Conservation (phyloP, 805 yeast species). For the Metschnikowia bowlesiae region DNA sequence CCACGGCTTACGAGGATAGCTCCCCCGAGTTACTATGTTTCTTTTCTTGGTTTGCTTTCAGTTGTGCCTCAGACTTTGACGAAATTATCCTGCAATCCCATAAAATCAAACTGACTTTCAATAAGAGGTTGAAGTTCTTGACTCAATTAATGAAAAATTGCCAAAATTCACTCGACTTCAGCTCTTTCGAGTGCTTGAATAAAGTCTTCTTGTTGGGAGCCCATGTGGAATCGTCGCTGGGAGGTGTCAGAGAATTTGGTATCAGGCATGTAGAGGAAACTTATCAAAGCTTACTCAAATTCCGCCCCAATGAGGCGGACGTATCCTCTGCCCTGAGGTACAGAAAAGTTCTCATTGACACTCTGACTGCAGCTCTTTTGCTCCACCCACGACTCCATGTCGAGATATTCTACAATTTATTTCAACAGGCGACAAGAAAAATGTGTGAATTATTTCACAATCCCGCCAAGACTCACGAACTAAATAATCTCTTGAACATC, state of each 20-base stretch:
- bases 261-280: slow-evolving; percentile 29
- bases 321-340: slow-evolving; percentile 3
- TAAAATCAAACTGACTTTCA: slow-evolving; percentile 30
- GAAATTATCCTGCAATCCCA: slow-evolving; percentile 28
- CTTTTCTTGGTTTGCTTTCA: slow-evolving; percentile 30
- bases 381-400: slow-evolving; percentile 31
- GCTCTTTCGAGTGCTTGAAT: slow-evolving; percentile 33
- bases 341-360: slow-evolving; percentile 12
- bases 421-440: slow-evolving; percentile 12
- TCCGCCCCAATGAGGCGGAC: slow-evolving; percentile 10
- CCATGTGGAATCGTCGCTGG: slow-evolving; percentile 19
- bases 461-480: slow-evolving; percentile 3
- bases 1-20: slow-evolving; percentile 27
- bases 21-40: slow-evolving; percentile 17
- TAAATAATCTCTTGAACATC: slow-evolving; percentile 24
- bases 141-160: slow-evolving; percentile 27
- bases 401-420: slow-evolving; percentile 20
- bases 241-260: slow-evolving; percentile 26
- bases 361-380: slow-evolving; percentile 33
- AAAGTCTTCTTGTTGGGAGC: slow-evolving; percentile 35
- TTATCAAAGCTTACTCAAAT: slow-evolving; percentile 19
- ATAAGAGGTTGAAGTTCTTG: slow-evolving; percentile 33
- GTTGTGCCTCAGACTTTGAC: slow-evolving; percentile 33
- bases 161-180: slow-evolving; percentile 23
- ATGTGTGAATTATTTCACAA: neutral